Percentiles rank a stretch among this genome's conserved stretches.
Conservation (phyloP, 108 stramenopile species). For the Fragilaria crotonensis region DNA sequence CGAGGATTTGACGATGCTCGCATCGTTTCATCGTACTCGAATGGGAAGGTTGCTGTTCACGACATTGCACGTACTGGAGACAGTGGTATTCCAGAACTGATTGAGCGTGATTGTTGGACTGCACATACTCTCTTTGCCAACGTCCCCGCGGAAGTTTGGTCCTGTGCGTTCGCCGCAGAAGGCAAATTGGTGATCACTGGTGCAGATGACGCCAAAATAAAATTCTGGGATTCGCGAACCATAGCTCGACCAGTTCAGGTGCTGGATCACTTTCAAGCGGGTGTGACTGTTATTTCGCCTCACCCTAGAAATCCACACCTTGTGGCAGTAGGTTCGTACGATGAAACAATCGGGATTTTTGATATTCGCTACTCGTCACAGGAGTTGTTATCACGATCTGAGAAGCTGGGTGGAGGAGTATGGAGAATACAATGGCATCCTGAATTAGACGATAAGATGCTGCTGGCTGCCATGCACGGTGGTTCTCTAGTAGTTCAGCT, state of each 20-base stretch:
- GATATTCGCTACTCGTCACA: constrained; percentile 39
- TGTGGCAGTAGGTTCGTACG: constrained; percentile 73
- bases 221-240: constrained; percentile 59
- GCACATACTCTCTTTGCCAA: constrained; percentile 69
- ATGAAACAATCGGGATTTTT: constrained; percentile 62
- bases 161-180: constrained; percentile 20
- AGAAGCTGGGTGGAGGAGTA: constrained; percentile 56
- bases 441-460: constrained; percentile 20
- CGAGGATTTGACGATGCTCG: constrained; percentile 1
- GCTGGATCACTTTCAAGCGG: constrained; percentile 57
- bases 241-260: constrained; percentile 23
- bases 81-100: neutral
- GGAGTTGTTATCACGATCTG: constrained; percentile 15
- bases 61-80: constrained; percentile 10
- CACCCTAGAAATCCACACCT: constrained; percentile 45
- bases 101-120: constrained; percentile 37
- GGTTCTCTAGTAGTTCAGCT: constrained; percentile 62
- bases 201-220: constrained; percentile 48
- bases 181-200: constrained; percentile 24
- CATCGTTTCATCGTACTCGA: constrained; percentile 77
- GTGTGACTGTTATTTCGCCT: constrained; percentile 69
- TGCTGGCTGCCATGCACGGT: constrained; percentile 84
- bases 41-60: constrained; percentile 59
- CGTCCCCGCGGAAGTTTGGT: constrained; percentile 79
- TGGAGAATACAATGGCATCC: constrained; percentile 91